Conservation (phyloP, 192 early-diverging fungal species). For the Coemansia erecta region DNA sequence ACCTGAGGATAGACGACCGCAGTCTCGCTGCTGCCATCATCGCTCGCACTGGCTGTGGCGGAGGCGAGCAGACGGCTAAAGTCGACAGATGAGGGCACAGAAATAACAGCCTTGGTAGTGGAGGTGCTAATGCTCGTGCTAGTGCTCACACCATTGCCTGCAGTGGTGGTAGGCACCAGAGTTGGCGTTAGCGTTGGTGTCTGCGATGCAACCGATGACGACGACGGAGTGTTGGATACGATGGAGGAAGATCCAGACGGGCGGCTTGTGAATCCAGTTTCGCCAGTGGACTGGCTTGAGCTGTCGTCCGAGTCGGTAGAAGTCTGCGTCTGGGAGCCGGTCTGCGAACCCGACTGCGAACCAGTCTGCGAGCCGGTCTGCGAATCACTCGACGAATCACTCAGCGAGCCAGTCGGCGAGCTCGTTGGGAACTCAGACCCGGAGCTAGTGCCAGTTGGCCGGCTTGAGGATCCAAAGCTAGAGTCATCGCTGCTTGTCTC, state of each 20-base stretch:
- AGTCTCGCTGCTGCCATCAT: neutral
- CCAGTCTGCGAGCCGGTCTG: too few species aligned
- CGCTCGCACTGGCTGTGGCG: neutral
- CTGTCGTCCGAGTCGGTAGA: neutral
- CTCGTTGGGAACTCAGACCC: neutral
- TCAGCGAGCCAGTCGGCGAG: too few species aligned
- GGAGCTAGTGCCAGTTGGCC: neutral
- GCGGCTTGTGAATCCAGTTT: too few species aligned
- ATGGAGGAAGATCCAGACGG: too few species aligned
- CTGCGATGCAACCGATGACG: neutral
- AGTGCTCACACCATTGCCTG: neutral
- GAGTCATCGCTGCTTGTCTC: neutral
- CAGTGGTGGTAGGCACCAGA: neutral
- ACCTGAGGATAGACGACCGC: conserved; percentile 16
- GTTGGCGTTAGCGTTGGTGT: neutral
- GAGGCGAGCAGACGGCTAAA: conserved; percentile 37
- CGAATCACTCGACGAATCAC: too few species aligned
- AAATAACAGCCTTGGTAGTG: conserved; percentile 20
- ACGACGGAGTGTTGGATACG: neutral
- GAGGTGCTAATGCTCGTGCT: conserved; percentile 10
- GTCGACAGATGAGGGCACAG: conserved; percentile 47
- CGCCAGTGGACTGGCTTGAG: neutral
- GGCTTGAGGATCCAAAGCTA: too few species aligned
- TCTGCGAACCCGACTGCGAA: too few species aligned
- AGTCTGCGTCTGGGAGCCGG: neutral